phyloP scores from a whole-genome alignment of 116 monocot genomes.

The Trichopus zeylanicus region DNA sequence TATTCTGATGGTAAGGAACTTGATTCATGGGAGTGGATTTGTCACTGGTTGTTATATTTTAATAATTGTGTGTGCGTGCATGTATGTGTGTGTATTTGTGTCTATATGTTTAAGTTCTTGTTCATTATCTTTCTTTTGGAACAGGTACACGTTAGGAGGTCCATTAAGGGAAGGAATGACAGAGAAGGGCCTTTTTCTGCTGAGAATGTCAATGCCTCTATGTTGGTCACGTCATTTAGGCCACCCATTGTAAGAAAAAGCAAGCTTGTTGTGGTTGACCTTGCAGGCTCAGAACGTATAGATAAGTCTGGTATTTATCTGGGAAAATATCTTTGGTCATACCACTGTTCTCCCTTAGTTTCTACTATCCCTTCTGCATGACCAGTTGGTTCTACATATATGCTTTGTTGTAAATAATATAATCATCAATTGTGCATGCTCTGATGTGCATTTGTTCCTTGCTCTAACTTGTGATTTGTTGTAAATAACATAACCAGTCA shows the following conservation, averaged over 20 bases:
- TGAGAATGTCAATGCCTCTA: constrained; percentile 61
- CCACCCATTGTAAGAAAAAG: constrained; percentile 89
- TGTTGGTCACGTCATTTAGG: constrained; percentile 50
- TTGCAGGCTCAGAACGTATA: constrained; percentile 96
- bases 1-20: constrained; percentile 66
- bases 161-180: constrained; percentile 47
- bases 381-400: background rate
- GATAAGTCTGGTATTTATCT: constrained; percentile 81
- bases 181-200: constrained; percentile 22
- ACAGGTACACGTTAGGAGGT: constrained; percentile 81
- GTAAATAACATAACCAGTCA: too few relatives aligned
- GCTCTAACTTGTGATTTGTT: too few relatives aligned
- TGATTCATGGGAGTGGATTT: background rate
- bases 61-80: background rate
- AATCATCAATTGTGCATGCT: too few relatives aligned
- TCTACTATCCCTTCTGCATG: background rate
- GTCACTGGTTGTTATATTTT: background rate
- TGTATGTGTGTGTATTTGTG: constrained; percentile 1
- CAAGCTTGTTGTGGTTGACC: constrained; percentile 96
- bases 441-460: too few relatives aligned
- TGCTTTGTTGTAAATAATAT: background rate
- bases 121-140: constrained; percentile 2
- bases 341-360: background rate
- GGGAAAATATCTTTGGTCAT: constrained; percentile 4
- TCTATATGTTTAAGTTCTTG: background rate